These are phyloP conservation scores for Paecilomyces dactylethromorphus DNA, from an alignment of 2,329 filamentous ascomycete species.

Conservation along the genomic window DNA sequence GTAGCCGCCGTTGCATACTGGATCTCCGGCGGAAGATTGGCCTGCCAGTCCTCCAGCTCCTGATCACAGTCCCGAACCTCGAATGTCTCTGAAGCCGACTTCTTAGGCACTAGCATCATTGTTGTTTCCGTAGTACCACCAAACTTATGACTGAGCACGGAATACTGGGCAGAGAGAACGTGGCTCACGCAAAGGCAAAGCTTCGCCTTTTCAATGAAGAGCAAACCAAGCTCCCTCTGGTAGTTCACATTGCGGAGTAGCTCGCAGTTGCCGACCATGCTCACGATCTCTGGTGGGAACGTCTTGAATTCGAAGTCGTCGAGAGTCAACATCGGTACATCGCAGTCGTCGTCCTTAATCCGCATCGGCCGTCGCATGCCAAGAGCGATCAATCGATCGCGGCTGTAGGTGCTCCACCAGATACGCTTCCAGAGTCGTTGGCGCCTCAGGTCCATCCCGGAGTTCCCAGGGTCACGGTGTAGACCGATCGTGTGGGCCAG, in stretches of 20 bases:
- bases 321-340: constrained; percentile 82
- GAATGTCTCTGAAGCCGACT: constrained; percentile 72
- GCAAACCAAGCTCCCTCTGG: constrained; percentile 71
- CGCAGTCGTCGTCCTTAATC: constrained; percentile 89
- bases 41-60: constrained; percentile 71
- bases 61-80: constrained; percentile 73
- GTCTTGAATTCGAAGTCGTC: constrained; percentile 74
- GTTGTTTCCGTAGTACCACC: constrained; percentile 64
- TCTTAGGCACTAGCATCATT: constrained; percentile 90
- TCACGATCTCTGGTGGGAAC: constrained; percentile 60
- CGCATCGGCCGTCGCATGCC: constrained; percentile 89
- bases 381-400: constrained; percentile 83
- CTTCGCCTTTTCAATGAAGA: constrained; percentile 90
- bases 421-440: constrained; percentile 89
- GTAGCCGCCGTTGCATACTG: constrained; percentile 62
- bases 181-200: constrained; percentile 84
- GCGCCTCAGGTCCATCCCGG: constrained; percentile 65
- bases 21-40: constrained; percentile 64
- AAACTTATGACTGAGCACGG: constrained; percentile 77
- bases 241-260: constrained; percentile 63
- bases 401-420: constrained; percentile 98
- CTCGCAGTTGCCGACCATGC: constrained; percentile 64
- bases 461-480: constrained; percentile 76
- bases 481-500: constrained; percentile 89
- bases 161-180: constrained; percentile 87